Evolutionary conservation across 2,329 filamentous ascomycete genomes (phyloP), one percentile per base, ranked within the genome.

Genomic region (Pochonia chlamydosporia): DNA sequence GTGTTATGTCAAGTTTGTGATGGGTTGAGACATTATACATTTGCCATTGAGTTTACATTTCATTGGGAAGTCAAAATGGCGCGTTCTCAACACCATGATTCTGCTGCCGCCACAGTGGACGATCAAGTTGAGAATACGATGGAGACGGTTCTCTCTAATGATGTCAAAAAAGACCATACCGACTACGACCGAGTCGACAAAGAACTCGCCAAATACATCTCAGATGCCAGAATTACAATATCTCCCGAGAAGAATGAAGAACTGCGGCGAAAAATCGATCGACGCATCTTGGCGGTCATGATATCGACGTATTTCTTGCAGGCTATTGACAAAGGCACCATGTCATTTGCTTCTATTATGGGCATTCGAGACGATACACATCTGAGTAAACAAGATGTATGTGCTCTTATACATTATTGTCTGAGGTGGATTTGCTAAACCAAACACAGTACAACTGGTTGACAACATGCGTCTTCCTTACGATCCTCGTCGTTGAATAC

Each of bases 401-500:
- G 40, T 25, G 39, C 35, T 21, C 35, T n/a, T 21, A 24, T 18
- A 13, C 25, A 4, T 14, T 11, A 42, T 43, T 30, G 26, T 7
- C 20, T 8, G 8, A 25, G 16, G 40, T 24, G 18, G 14, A 44
- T n/a, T 11, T 31, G 18, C 10, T 23, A 14, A 41, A 23, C 28
- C 3, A 8, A 20, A 56, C 11, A 37, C 57, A 87, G 71, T 89
- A 81, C 61, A 76, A 73, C 20, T 89, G 85, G 85, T 69, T 89
- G 44, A 85, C 81, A 0, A 86, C 83, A 11, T 86, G 81, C 71
- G 85, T 89, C 53, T 89, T 88, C 67, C 81, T 88, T 51, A 82
- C 79, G 44, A 81, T 87, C 18, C 69, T 89, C 9, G 64, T 83
- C 40, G 84, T 87, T 53, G 85, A 89, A 62, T 88, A 87, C 58